phyloP scores from a whole-genome alignment of 2,329 filamentous ascomycete genomes.

The Monosporascus sp. region DNA sequence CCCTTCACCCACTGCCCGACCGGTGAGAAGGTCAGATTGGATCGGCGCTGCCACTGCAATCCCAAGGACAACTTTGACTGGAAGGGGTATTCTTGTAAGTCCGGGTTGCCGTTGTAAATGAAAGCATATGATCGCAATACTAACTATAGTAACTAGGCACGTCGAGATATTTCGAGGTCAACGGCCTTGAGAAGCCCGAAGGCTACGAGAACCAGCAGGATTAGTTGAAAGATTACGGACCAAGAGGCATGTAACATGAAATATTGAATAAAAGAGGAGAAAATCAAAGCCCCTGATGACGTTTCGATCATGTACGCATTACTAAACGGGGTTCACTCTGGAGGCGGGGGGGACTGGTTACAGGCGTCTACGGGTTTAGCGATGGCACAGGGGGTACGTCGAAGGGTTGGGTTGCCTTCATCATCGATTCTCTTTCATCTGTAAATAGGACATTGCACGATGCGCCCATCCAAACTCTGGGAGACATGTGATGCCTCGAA shows the following conservation, averaged over 20 bases:
- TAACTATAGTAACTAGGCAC: slow-evolving; percentile 55
- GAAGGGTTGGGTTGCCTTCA: background rate
- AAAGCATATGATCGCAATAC: slow-evolving; percentile 10
- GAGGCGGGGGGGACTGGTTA: slow-evolving; percentile 12
- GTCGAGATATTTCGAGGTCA: slow-evolving; percentile 77
- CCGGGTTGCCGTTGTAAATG: background rate
- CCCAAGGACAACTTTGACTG: slow-evolving; percentile 98
- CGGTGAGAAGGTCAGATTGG: slow-evolving; percentile 73
- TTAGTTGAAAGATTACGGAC: slow-evolving; percentile 25
- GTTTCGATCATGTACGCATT: slow-evolving; percentile 11
- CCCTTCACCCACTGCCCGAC: slow-evolving; percentile 98
- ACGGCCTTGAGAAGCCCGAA: slow-evolving; percentile 73
- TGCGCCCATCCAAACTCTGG: background rate
- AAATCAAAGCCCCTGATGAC: slow-evolving; percentile 10
- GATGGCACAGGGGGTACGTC: background rate
- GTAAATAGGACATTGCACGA: background rate
- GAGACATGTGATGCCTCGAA: background rate
- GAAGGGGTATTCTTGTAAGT: slow-evolving; percentile 95
- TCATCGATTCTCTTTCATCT: background rate
- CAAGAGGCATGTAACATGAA: background rate
- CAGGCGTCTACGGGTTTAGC: slow-evolving; percentile 20
- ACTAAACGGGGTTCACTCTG: slow-evolving; percentile 9
- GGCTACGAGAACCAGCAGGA: slow-evolving; percentile 72
- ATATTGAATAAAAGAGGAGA: background rate
- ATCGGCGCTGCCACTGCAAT: slow-evolving; percentile 91